phyloP scores from a whole-genome alignment of 805 yeast species.

The Yamadazyma kitorensis region DNA sequence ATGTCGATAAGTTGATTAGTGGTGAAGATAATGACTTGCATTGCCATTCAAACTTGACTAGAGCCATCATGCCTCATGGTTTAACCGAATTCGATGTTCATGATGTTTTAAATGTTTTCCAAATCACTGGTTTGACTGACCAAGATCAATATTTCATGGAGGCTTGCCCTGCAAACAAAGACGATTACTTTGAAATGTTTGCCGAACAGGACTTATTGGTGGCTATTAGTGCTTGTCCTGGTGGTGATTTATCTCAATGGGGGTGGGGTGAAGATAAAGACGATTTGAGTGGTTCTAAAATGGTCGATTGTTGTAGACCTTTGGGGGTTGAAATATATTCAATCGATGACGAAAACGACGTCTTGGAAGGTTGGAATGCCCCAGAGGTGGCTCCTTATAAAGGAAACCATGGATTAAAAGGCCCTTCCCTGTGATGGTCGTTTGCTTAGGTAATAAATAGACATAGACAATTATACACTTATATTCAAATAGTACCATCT shows the following conservation, averaged over 20 bases:
- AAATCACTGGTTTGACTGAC: slow-evolving; percentile 64
- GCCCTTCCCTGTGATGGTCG: not conserved
- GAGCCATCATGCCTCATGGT: slow-evolving; percentile 59
- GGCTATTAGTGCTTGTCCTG: slow-evolving; percentile 68
- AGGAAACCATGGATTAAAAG: slow-evolving; percentile 53
- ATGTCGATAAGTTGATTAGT: slow-evolving; percentile 59
- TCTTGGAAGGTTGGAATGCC: slow-evolving; percentile 48
- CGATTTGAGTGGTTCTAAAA: slow-evolving; percentile 43
- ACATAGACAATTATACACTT: not conserved
- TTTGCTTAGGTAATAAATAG: not conserved
- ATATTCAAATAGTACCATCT: slow-evolving; percentile 37
- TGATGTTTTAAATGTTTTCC: slow-evolving; percentile 68
- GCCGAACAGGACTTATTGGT: slow-evolving; percentile 64
- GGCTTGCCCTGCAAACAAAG: slow-evolving; percentile 58
- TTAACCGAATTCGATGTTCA: slow-evolving; percentile 66
- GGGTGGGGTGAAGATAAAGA: slow-evolving; percentile 65
- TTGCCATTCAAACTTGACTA: slow-evolving; percentile 61
- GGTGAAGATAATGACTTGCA: slow-evolving; percentile 67
- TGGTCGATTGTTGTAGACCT: slow-evolving; percentile 63
- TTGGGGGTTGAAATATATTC: slow-evolving; percentile 59
- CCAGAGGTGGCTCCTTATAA: slow-evolving; percentile 51
- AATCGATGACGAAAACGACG: slow-evolving; percentile 42
- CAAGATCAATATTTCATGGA: slow-evolving; percentile 70
- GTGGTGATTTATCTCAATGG: slow-evolving; percentile 67
- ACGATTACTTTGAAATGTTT: slow-evolving; percentile 63